Evolutionary conservation across 768 basidiomycete genomes (phyloP), one percentile per base, ranked within the genome.

Genomic region (Cystofilobasidium capitatum): DNA sequence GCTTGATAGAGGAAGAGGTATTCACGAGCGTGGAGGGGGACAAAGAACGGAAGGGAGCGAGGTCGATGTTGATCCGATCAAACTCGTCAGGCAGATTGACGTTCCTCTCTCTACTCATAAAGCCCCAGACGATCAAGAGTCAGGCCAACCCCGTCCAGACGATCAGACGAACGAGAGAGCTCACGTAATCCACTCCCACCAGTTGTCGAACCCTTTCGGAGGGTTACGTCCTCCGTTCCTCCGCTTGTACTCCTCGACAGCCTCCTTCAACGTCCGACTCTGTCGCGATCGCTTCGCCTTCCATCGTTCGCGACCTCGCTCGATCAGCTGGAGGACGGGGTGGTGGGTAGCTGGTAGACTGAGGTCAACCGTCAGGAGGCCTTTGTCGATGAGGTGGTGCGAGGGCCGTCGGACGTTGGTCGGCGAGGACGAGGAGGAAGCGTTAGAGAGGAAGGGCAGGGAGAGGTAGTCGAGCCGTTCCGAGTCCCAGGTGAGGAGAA

Each of bases 251-350:
- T 76, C 75, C 35, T 61, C 62, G n/a, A 75, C 73, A 0, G 74
- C 75, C 33, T 71, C 69, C n/a, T 62, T 61, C 31, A 76, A 66
- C 20, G 75, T 75, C 69, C 58, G 70, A 31, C 69, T 70, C 72
- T 76, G 75, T 60, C 66, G 62, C 13, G 57, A 62, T 8, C 69
- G 58, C 72, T 76, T 76, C 8, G 65, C 68, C 24, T 73, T 70
- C 76, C 76, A 77, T 4, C 70, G 54, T 6, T 68, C 64, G 40
- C 73, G 64, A 0, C 72, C 73, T 60, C 73, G 73, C 16, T 65
- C 20, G 54, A 76, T 73, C 35, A 77, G 73, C 69, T 76, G 75
- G 57, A 72, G 71, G 55, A 77, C 74, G 14, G 76, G 76, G 60
- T 77, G 76, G 20, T 59, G 33, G 24, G 65, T 33, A 0, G 73